These are phyloP conservation scores for Bjerkandera adusta DNA, from an alignment of 1,284 basidiomycete genomes.

Conservation along the genomic window DNA sequence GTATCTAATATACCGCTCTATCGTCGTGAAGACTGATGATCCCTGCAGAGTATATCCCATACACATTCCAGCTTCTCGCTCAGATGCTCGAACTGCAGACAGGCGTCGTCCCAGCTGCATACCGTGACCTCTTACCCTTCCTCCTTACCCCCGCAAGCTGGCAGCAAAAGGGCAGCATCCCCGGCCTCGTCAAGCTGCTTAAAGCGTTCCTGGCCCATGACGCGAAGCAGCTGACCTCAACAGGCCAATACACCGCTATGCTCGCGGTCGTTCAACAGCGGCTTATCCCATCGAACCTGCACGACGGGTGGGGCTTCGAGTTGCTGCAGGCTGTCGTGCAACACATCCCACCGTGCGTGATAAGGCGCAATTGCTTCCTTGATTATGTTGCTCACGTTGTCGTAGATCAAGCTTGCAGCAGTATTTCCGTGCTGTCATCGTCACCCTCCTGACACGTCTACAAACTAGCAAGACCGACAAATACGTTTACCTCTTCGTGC, in stretches of 20 bases:
- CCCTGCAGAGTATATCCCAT: slow-evolving; percentile 90
- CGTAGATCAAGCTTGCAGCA: slow-evolving; percentile 63
- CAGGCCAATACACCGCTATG: slow-evolving; percentile 76
- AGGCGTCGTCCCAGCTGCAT: slow-evolving; percentile 68
- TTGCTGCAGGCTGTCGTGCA: slow-evolving; percentile 79
- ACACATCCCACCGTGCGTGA: slow-evolving; percentile 70
- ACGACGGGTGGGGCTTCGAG: slow-evolving; percentile 92
- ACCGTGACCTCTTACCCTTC: slow-evolving; percentile 79
- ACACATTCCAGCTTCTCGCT: slow-evolving; percentile 94
- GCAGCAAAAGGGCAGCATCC: slow-evolving; percentile 96
- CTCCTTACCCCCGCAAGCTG: slow-evolving; percentile 87
- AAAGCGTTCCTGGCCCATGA: slow-evolving; percentile 84
- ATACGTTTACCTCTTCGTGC: slow-evolving; percentile 82
- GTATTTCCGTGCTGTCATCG: slow-evolving; percentile 78
- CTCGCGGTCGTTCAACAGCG: slow-evolving; percentile 91
- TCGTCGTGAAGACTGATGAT: background rate
- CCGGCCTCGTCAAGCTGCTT: slow-evolving; percentile 88
- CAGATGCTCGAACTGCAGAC: slow-evolving; percentile 92
- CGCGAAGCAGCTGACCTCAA: slow-evolving; percentile 63
- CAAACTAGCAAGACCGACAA: slow-evolving; percentile 90
- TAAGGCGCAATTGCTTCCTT: background rate
- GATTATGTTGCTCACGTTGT: background rate
- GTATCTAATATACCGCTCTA: slow-evolving; percentile 32
- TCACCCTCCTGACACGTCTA: slow-evolving; percentile 83
- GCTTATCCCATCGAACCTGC: slow-evolving; percentile 84